Conservation (phyloP, 768 basidiomycete genomes). For the Suillus subalutaceus region DNA sequence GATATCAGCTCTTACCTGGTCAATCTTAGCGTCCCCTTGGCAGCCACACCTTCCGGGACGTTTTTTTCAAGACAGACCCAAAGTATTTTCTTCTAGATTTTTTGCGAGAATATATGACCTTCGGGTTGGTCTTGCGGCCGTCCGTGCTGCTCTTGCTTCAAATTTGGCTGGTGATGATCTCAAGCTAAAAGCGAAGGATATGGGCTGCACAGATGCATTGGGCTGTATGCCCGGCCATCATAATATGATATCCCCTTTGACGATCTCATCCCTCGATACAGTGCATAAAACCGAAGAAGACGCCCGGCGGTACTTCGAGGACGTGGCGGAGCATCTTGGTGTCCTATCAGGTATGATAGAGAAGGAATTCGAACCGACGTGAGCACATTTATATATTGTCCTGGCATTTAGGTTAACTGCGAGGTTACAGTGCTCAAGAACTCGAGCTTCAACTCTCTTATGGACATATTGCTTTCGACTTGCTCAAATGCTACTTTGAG, state of each 20-base stretch:
- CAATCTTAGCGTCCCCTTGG: neutral
- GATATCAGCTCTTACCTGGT: neutral
- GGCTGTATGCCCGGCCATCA: neutral
- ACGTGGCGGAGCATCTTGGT: conserved; percentile 17
- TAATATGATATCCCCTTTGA: neutral
- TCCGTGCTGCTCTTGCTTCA: neutral
- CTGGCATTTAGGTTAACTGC: neutral
- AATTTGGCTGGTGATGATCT: neutral
- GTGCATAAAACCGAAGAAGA: conserved; percentile 7
- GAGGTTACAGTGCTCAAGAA: conserved; percentile 14
- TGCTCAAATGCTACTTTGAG: conserved; percentile 18
- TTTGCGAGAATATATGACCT: conserved; percentile 6
- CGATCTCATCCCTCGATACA: neutral
- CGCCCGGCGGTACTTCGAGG: conserved; percentile 8
- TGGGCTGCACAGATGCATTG: conserved; percentile 6
- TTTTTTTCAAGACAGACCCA: conserved; percentile 14
- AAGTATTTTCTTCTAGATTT: conserved; percentile 1
- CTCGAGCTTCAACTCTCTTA: conserved; percentile 18
- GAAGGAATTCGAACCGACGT: conserved; percentile 21
- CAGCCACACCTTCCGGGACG: conserved; percentile 13
- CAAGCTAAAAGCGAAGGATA: conserved; percentile 8
- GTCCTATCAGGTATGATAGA: conserved; percentile 16
- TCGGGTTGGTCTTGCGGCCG: conserved; percentile 5
- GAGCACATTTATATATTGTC: neutral
- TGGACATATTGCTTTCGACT: conserved; percentile 23